Conservation (phyloP, 192 early-diverging fungal species). For the Umbelopsis vinacea region DNA sequence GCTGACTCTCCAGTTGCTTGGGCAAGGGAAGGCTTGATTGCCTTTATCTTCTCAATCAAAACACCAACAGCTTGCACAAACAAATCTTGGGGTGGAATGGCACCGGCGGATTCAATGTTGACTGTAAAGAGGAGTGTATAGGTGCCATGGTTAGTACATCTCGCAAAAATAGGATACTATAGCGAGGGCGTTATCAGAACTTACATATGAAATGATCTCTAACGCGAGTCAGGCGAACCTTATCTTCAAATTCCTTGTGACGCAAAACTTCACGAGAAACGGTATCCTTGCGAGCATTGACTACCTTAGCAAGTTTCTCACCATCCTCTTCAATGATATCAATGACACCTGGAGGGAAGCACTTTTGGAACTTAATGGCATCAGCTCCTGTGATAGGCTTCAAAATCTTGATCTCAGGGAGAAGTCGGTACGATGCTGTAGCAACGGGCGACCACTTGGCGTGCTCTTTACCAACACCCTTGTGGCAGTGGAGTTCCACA, state of each 20-base stretch:
- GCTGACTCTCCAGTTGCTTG: constrained; percentile 42
- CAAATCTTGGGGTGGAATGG: constrained; percentile 75
- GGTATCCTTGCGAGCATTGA: constrained; percentile 94
- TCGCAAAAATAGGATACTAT: background rate
- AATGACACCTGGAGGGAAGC: constrained; percentile 88
- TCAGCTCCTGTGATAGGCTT: constrained; percentile 82
- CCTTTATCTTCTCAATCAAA: constrained; percentile 79
- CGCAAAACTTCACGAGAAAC: constrained; percentile 92
- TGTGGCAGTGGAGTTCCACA: constrained; percentile 85
- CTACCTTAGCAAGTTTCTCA: constrained; percentile 76
- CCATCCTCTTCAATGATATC: constrained; percentile 73
- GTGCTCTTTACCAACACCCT: constrained; percentile 94
- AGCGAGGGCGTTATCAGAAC: constrained; percentile 25
- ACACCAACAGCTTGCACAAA: constrained; percentile 80
- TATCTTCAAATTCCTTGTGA: constrained; percentile 90
- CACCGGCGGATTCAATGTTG: constrained; percentile 86
- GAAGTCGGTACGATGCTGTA: constrained; percentile 91
- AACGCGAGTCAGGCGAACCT: constrained; percentile 85
- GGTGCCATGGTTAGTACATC: background rate
- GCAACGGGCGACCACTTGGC: constrained; percentile 98
- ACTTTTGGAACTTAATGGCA: constrained; percentile 80
- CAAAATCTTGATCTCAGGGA: constrained; percentile 89
- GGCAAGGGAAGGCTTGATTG: constrained; percentile 34
- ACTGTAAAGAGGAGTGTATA: constrained; percentile 51
- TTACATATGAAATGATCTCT: constrained; percentile 99